Evolutionary conservation across 164 flowering plant species (phyloP).

Genomic region (Pachysandra terminalis): DNA sequence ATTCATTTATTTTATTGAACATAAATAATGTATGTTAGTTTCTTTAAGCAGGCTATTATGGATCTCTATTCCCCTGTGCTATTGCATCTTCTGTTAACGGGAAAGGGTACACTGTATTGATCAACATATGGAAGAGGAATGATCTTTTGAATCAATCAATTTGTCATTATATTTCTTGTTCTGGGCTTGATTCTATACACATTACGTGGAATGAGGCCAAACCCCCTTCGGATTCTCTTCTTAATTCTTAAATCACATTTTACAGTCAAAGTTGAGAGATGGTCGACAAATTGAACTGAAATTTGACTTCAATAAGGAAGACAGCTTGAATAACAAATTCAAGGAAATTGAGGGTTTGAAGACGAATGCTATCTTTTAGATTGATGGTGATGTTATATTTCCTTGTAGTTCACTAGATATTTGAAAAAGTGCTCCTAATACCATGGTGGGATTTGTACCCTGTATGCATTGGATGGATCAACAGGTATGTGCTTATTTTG

Average conservation of each 20-base stretch:
- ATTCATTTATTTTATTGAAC: no score
- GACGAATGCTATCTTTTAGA: constrained; percentile 78
- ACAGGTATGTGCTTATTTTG: constrained; percentile 37
- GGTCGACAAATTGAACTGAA: constrained; percentile 51
- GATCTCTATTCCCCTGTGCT: background rate
- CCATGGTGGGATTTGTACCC: constrained; percentile 98
- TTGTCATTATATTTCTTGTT: constrained; percentile 66
- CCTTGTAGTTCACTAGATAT: constrained; percentile 85
- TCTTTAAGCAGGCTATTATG: background rate
- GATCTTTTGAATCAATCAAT: constrained; percentile 84
- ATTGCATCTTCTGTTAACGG: constrained; percentile 30
- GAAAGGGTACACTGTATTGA: constrained; percentile 68
- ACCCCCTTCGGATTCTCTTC: constrained; percentile 66
- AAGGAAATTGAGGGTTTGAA: constrained; percentile 72
- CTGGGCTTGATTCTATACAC: constrained; percentile 66
- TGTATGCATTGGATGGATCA: constrained; percentile 75
- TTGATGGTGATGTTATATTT: constrained; percentile 91
- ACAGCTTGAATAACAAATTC: constrained; percentile 91
- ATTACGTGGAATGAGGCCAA: constrained; percentile 96
- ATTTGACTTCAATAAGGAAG: constrained; percentile 75
- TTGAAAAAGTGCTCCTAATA: constrained; percentile 83
- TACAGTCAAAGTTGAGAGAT: constrained; percentile 40
- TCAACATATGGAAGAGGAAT: constrained; percentile 93
- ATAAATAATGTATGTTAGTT: no score
- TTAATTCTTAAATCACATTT: constrained; percentile 27